Evolutionary conservation across 495 filamentous ascomycete genomes (phyloP).

Genomic region (Podospora conica): DNA sequence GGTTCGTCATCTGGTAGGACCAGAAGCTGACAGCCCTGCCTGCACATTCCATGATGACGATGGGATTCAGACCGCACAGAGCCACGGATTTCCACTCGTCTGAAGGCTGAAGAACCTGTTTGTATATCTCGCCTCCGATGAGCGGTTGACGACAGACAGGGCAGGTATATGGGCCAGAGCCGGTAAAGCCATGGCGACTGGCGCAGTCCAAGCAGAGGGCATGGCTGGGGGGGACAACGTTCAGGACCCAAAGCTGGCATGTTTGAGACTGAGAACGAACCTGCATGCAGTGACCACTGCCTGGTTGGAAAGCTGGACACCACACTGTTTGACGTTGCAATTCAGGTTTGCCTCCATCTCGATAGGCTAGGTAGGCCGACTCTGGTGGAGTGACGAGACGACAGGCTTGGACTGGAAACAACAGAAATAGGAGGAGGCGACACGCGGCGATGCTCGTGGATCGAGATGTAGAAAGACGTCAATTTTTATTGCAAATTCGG

Average conservation of each 20-base stretch:
- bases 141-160: constrained; percentile 76
- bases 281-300: constrained; percentile 92
- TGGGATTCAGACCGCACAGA: constrained; percentile 77
- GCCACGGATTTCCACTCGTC: constrained; percentile 95
- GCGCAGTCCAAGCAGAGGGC: constrained; percentile 81
- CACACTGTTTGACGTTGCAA: constrained; percentile 81
- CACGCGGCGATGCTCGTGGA: background rate
- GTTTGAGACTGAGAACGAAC: constrained; percentile 35
- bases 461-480: background rate
- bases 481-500: background rate
- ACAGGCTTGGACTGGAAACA: background rate
- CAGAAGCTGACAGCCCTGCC: constrained; percentile 80
- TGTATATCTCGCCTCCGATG: constrained; percentile 63
- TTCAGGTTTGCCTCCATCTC: constrained; percentile 66
- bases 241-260: constrained; percentile 8
- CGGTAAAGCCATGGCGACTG: constrained; percentile 58
- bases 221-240: constrained; percentile 51
- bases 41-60: constrained; percentile 84
- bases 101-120: constrained; percentile 65
- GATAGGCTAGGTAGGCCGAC: background rate
- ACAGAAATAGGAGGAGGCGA: background rate
- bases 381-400: background rate
- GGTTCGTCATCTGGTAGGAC: constrained; percentile 85
- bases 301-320: constrained; percentile 60
- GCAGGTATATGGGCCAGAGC: constrained; percentile 53